phyloP scores from a whole-genome alignment of 2,329 filamentous ascomycete genomes.

The Diaporthe ampelina region DNA sequence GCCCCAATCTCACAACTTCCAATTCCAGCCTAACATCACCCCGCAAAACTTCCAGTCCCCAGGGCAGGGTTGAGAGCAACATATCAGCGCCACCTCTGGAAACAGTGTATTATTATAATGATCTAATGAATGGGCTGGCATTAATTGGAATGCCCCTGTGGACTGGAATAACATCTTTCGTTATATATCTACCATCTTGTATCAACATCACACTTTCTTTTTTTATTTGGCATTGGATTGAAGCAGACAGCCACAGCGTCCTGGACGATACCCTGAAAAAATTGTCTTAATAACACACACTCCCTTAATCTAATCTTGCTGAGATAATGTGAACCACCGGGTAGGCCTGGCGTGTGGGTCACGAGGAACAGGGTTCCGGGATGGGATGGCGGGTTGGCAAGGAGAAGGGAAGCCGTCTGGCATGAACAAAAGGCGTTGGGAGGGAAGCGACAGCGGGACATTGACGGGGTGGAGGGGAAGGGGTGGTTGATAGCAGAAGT shows the following conservation, averaged over 20 bases:
- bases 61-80: slow-evolving; percentile 18
- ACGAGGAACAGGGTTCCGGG: not conserved
- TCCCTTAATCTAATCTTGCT: slow-evolving; percentile 21
- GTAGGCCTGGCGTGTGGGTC: not conserved
- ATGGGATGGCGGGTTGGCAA: not conserved
- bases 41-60: slow-evolving; percentile 56
- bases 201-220: slow-evolving; percentile 9
- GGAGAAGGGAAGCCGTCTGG: not conserved
- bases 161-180: not conserved
- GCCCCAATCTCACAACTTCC: slow-evolving; percentile 57
- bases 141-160: slow-evolving; percentile 13
- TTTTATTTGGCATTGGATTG: slow-evolving; percentile 1
- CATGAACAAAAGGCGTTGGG: not conserved
- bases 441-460: not conserved
- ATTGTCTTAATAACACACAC: slow-evolving; percentile 32
- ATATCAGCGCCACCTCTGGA: not conserved
- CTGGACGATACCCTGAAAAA: slow-evolving; percentile 30
- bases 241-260: slow-evolving; percentile 29
- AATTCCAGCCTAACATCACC: slow-evolving; percentile 62
- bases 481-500: not conserved
- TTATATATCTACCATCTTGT: slow-evolving; percentile 4
- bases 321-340: slow-evolving; percentile 13
- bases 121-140: slow-evolving; percentile 23
- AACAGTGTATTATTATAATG: slow-evolving; percentile 27
- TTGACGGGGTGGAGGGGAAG: not conserved